Evolutionary conservation across 257 asterid species (phyloP).

Genomic region (Haberlea rhodopensis): DNA sequence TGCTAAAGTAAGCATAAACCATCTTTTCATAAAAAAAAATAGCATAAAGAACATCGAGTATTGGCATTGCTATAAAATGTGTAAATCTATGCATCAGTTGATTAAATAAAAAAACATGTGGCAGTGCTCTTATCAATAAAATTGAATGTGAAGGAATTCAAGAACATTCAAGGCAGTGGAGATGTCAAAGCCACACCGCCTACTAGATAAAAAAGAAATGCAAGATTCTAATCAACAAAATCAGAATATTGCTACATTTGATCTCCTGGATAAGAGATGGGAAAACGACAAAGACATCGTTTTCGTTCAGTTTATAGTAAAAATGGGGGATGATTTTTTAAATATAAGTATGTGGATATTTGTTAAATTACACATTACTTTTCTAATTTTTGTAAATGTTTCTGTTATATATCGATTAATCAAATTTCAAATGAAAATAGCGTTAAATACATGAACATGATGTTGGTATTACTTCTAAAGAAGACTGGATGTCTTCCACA

Average conservation of each 20-base stretch:
- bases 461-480: no score
- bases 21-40: slow-evolving; percentile 42
- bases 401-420: no score
- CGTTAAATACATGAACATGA: no score
- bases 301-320: no score
- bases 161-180: not conserved
- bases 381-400: no score
- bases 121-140: not conserved
- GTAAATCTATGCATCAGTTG: slow-evolving; percentile 4
- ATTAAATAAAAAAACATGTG: not conserved
- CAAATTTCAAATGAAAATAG: no score
- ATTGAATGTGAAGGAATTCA: not conserved
- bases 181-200: not conserved
- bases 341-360: no score
- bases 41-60: slow-evolving; percentile 16
- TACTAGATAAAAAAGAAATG: not conserved
- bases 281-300: not conserved
- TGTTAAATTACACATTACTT: no score
- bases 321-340: no score
- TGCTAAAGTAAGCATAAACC: slow-evolving; percentile 88
- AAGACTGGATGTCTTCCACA: no score
- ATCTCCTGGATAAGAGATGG: not conserved
- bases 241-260: not conserved
- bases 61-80: not conserved
- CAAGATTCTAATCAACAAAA: not conserved